Evolutionary conservation across 495 filamentous ascomycete genomes (phyloP), one percentile per base, ranked within the genome.

Genomic region (Penicillium nucicola): DNA sequence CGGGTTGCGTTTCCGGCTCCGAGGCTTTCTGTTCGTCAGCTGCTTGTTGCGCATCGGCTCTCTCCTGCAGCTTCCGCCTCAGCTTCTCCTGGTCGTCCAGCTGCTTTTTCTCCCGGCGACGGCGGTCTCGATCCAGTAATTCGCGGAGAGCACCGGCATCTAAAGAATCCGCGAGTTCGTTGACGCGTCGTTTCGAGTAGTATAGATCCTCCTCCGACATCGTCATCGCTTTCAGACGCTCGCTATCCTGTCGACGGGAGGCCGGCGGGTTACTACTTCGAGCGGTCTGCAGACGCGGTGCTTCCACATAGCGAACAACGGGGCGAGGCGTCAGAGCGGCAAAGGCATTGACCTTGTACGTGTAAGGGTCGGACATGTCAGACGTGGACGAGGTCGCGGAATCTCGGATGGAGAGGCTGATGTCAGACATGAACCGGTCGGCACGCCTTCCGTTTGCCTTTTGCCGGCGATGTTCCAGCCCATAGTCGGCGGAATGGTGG

Each of bases 91-190:
- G 82, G 19, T 95, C 87, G 35, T 80, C 76, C 46, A 84, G 75
- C 42, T 77, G 77, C 70, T 89, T 90, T 62, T 80, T 84, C 48
- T 95, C 88, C 50, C 77, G 79, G 25, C 91, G 78, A 50, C 89
- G 81, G 52, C 86, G 76, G 62, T 97, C 91, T 46, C 91, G 73
- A 49, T 97, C 91, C 77, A 97, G 81, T 30, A 95, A 65, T 58
- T 95, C 88, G 15, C 90, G 77, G 42, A 97, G 59, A 57, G 85
- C 88, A 31, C 86, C 80, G 1, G 91, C 87, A 67, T 85, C 87
- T 35, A 96, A 72, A 33, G 88, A 84, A 64, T 96, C 86, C 18
- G 90, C 91, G 32, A 93, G 72, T 39, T 87, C 83, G 55, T 92
- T 86, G 11, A 97, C 80, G 31, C 86, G 81, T 57, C 84, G 87